phyloP scores from a whole-genome alignment of 2,329 filamentous ascomycete species.

The Colletotrichum higginsianum region DNA sequence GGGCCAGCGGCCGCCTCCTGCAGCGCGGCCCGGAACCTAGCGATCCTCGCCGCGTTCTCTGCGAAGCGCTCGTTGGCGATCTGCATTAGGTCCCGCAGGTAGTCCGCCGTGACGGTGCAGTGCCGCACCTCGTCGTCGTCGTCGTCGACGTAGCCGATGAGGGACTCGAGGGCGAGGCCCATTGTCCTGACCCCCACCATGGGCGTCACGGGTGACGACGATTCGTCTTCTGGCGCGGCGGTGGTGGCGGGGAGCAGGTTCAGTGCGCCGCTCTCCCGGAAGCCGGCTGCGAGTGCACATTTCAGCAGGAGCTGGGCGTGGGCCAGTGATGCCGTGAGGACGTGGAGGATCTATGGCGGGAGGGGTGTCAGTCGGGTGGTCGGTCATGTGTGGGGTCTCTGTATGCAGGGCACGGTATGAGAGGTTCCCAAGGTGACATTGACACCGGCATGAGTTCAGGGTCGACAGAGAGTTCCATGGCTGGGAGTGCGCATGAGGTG shows the following conservation, averaged over 20 bases:
- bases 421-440: not conserved
- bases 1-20: constrained; percentile 50
- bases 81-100: constrained; percentile 76
- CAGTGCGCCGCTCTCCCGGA: constrained; percentile 90
- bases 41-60: constrained; percentile 78
- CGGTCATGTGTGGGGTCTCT: constrained; percentile 9
- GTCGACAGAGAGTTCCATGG: not conserved
- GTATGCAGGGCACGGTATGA: not conserved
- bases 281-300: constrained; percentile 85
- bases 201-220: constrained; percentile 62
- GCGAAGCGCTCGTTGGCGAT: constrained; percentile 83
- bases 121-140: constrained; percentile 54
- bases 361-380: not conserved
- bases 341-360: constrained; percentile 82
- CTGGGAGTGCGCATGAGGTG: constrained; percentile 23
- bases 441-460: not conserved
- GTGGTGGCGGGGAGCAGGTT: constrained; percentile 65
- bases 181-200: constrained; percentile 90
- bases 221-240: constrained; percentile 48
- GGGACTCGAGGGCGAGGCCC: constrained; percentile 84
- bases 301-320: constrained; percentile 83
- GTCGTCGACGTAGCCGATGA: constrained; percentile 73
- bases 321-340: constrained; percentile 81
- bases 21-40: constrained; percentile 72
- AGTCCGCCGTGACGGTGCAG: constrained; percentile 74